Evolutionary conservation across 164 flowering plant genomes (phyloP).

Genomic region (Stephania yunnanensis): DNA sequence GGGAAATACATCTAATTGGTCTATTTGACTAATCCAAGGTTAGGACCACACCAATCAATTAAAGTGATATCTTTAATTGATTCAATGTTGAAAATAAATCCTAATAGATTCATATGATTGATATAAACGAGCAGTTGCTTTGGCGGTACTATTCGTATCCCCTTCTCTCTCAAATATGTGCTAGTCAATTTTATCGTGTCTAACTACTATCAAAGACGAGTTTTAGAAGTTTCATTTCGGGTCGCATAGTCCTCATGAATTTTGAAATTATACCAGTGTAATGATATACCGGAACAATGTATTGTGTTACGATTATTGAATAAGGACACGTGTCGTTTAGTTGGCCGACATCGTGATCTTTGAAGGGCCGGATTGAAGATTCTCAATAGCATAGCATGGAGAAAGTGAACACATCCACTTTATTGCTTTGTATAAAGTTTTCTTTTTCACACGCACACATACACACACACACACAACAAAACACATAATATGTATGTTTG

Average conservation of each 20-base stretch:
- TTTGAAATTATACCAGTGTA: too few relatives aligned
- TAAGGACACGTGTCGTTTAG: conserved; percentile 1
- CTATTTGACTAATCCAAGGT: background rate
- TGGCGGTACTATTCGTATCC: too few relatives aligned
- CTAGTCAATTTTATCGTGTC: too few relatives aligned
- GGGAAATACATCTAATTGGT: background rate
- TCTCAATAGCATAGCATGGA: background rate
- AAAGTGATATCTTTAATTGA: background rate
- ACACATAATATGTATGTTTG: background rate
- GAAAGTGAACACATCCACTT: background rate
- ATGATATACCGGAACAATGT: too few relatives aligned
- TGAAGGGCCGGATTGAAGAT: conserved; percentile 3
- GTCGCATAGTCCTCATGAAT: too few relatives aligned
- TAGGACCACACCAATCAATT: background rate
- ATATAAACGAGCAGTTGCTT: background rate
- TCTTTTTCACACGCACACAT: background rate
- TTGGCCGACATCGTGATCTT: conserved; percentile 20
- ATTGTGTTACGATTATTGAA: too few relatives aligned
- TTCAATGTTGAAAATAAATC: background rate
- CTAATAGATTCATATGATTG: background rate
- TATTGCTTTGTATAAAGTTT: background rate
- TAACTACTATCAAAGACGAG: too few relatives aligned
- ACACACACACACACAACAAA: background rate
- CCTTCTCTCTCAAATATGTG: too few relatives aligned
- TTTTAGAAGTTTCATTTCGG: too few relatives aligned